Evolutionary conservation across 768 basidiomycete species (phyloP), one percentile per base, ranked within the genome.

Genomic region (Trametes meyenii): DNA sequence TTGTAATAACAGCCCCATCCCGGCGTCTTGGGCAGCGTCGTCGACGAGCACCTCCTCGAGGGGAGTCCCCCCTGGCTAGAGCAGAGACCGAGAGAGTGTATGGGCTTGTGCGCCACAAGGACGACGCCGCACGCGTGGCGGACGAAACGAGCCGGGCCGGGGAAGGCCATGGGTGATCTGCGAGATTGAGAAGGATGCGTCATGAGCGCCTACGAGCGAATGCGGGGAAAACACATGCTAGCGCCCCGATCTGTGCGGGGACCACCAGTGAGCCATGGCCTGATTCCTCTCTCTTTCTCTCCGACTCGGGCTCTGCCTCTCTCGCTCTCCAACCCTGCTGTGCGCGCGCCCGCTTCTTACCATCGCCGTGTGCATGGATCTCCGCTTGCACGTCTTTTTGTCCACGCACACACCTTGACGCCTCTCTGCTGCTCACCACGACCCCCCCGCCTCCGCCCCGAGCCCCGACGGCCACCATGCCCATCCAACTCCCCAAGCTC

Each of bases 221-320:
- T 58, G 49, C 33, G 57, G 57, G 49, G 57, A 51, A 58, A 58
- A 58, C 49, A 58, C 56, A 58, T 58, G 56, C 56, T 11, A 40
- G 53, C 2, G 26, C 38, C 24, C 45, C 45, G 56, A 42, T 48
- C 44, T 16, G 38, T 33, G 29, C 2, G n/a, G 35, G 33, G 55
- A 49, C n/a, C 24, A 21, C 21, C 21, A 12, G 21, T 10, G 45
- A 23, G 21, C 13, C 42, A 48, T 56, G 55, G 45, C 19, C 55
- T 39, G 45, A 56, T 56, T 55, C 46, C 38, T 21, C 7, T 13
- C 10, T 17, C 16, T 5, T 17, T 14, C 24, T 33, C 48, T 33
- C 48, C 26, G 14, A 42, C n/a, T 42, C n/a, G 40, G 14, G 5
- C 40, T 42, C 44, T n/a, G n/a, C n/a, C n/a, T 10, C 44, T 45